Percentiles rank a stretch among this genome's conserved stretches.
These are phyloP conservation scores for Areca catechu DNA, from an alignment of 176 grass and related monocot species.

Conservation along the genomic window DNA sequence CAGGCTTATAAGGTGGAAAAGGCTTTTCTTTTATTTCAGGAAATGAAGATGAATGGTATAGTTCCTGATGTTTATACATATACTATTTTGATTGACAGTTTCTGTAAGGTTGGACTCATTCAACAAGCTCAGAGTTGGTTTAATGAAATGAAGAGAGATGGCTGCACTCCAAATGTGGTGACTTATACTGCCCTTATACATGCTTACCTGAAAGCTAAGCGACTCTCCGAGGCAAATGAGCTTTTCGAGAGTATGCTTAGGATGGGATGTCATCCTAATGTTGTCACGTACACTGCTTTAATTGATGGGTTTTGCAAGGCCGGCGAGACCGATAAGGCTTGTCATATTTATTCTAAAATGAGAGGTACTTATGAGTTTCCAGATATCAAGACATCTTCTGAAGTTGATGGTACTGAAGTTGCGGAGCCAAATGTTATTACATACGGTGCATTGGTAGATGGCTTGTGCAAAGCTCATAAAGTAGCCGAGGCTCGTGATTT, in stretches of 20 bases:
- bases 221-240: conserved; percentile 50
- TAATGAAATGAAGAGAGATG: conserved; percentile 60
- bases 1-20: conserved; percentile 63
- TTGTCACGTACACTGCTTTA: conserved; percentile 72
- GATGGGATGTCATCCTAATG: conserved; percentile 68
- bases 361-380: conserved; percentile 38
- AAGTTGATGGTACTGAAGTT: conserved; percentile 17
- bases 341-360: conserved; percentile 68
- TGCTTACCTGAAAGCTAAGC: conserved; percentile 84
- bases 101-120: conserved; percentile 89
- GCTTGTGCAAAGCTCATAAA: conserved; percentile 92
- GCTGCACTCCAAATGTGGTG: conserved; percentile 71
- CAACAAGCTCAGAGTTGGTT: conserved; percentile 64
- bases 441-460: conserved; percentile 89
- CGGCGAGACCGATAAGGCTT: conserved; percentile 57
- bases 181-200: conserved; percentile 93
- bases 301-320: conserved; percentile 92
- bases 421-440: conserved; percentile 73
- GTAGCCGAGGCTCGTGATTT: conserved; percentile 61
- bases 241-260: conserved; percentile 69
- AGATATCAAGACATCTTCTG: conserved; percentile 53
- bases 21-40: conserved; percentile 78
- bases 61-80: conserved; percentile 88
- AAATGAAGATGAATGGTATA: conserved; percentile 72
- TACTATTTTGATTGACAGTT: conserved; percentile 89